Conservation (phyloP, 176 grass and related monocot genomes). For the Zea mays region Zm-B73-REFERENCE-NAM-5.0 NC_050096.1:30672001-30672500, state of each 20-base stretch:
- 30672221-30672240: not conserved
- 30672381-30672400: not conserved
- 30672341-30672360: not conserved
- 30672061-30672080: too few relatives aligned
- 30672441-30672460: not conserved
- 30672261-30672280: not conserved
- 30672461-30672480: slow-evolving; percentile 24
- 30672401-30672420: not conserved
- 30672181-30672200: not conserved
- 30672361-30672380: not conserved
- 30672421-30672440: not conserved
- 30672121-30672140: not conserved
- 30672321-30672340: not conserved
- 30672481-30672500: not conserved
- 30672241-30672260: not conserved
- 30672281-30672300: not conserved
- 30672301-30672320: not conserved
- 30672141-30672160: too few relatives aligned
- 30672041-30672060: not conserved
- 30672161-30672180: not conserved
- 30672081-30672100: not conserved
- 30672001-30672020: not conserved
- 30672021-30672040: not conserved
- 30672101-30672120: not conserved
- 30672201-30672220: not conserved